These are phyloP conservation scores for Collybia nuda DNA, from an alignment of 768 basidiomycete genomes.

Conservation along the genomic window DNA sequence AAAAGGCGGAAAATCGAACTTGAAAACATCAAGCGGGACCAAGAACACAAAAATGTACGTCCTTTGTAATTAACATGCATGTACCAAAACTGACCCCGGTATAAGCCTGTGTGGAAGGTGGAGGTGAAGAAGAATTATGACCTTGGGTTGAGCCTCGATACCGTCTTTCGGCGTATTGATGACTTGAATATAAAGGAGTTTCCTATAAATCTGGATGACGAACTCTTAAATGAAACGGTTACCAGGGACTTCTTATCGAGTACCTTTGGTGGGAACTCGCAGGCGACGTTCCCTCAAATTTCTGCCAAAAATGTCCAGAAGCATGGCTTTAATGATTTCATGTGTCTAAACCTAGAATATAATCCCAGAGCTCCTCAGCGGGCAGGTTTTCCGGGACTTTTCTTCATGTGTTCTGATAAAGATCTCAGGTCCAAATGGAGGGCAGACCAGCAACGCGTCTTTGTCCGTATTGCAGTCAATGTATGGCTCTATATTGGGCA, in stretches of 20 bases:
- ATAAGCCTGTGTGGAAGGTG: not conserved
- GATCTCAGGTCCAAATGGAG: not conserved
- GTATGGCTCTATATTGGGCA: conserved; percentile 36
- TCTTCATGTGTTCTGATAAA: conserved; percentile 7
- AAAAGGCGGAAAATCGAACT: not conserved
- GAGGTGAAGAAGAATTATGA: not conserved
- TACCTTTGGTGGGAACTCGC: conserved; percentile 8
- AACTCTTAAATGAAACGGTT: conserved; percentile 3
- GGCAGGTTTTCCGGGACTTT: conserved; percentile 29
- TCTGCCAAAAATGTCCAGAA: conserved; percentile 10
- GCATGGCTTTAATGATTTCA: conserved; percentile 26
- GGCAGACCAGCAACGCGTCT: conserved; percentile 26
- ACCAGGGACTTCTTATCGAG: conserved; percentile 7
- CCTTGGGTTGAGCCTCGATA: conserved; percentile 4
- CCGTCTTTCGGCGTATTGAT: conserved; percentile 10
- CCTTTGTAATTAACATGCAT: not conserved
- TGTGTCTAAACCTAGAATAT: conserved; percentile 22
- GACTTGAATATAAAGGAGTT: conserved; percentile 1
- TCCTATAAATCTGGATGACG: conserved; percentile 2
- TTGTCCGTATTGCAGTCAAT: conserved; percentile 29
- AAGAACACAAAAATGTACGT: not conserved
- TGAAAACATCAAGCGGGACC: not conserved
- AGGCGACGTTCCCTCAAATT: conserved; percentile 10
- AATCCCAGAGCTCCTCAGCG: conserved; percentile 26
- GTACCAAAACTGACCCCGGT: not conserved